Base-by-base conservation (phyloP, 2,329 filamentous ascomycete genomes). In the Alternaria incomplexa region DNA sequence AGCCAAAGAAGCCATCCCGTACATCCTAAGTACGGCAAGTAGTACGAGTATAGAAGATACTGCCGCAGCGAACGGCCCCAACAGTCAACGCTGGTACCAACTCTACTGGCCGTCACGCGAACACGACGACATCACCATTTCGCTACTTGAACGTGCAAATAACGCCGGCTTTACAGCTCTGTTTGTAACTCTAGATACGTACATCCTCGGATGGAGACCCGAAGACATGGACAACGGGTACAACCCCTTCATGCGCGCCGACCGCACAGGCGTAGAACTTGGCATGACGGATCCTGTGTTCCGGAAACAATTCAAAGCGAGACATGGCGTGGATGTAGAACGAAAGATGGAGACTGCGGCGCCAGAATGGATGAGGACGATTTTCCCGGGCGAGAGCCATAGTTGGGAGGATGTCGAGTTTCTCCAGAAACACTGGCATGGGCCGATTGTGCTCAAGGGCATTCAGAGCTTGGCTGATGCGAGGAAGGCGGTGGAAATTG, bases 161-260 rank as follows among this genome's bases (percentile, higher is more conserved):
- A 82, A 80, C 1, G 83, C 82, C 22, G 90, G 89, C 0, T 92
- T 84, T 76, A 84, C 83, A 30, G 87, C 87, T 1, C 83, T 92
- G 0, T 85, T 92, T n/a, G 88, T 92, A 1, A 93, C 91, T 0
- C 81, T 92, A 0, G 90, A 93, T 75, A 92, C 89, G 0, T 91
- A 87, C 77, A 84, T 85, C 2, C 82, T 92, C 40, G 85, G 85
- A 2, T 93, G 90, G 90, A 83, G 90, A 45, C 90, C 89, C 0
- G 83, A 81, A 0, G 90, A 91, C 70, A 83, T 92, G n/a, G 89
- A 91, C 63, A 83, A 84, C 12, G 87, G 83, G 3, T 77, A 76
- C 44, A 73, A 74, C 48, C 75, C 76, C 1, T 75, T 77, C 51
- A 56, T 77, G 32, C 64, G 68, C 10, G 68, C 69, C 3, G 71